These are phyloP conservation scores for Arachis monticola DNA, from an alignment of 331 rosid species.

Conservation along the genomic window DNA sequence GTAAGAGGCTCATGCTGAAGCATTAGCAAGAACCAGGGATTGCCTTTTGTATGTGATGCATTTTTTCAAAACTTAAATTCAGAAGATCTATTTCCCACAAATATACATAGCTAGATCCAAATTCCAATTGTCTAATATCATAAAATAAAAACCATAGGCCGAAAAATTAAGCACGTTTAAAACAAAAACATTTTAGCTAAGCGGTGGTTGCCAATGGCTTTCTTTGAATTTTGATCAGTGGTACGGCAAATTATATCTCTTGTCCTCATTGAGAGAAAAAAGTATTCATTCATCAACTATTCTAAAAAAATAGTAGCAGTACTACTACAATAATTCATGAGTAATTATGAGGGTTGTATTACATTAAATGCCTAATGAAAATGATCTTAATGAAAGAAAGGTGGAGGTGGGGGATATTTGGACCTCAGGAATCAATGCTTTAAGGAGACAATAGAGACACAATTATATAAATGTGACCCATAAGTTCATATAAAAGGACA, in stretches of 20 bases:
- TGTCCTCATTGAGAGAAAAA: background rate
- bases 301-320: background rate
- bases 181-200: background rate
- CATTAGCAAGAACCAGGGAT: too few relatives aligned
- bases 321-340: background rate
- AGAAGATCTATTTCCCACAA: too few relatives aligned
- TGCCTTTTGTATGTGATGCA: background rate
- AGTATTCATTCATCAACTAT: background rate
- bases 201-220: background rate
- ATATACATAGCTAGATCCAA: too few relatives aligned
- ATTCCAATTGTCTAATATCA: too few relatives aligned
- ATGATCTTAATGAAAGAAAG: constrained; percentile 8
- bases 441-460: constrained; percentile 41
- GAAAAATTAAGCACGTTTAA: background rate
- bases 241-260: background rate
- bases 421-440: background rate
- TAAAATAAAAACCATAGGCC: background rate
- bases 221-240: background rate
- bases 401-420: constrained; percentile 26
- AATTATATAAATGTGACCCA: constrained; percentile 12
- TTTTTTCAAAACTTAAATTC: background rate
- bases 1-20: background rate
- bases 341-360: background rate
- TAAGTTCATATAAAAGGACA: constrained; percentile 1
- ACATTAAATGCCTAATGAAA: background rate